These are phyloP conservation scores for Colletotrichum plurivorum DNA, from an alignment of 2,329 filamentous ascomycete genomes.

Conservation along the genomic window DNA sequence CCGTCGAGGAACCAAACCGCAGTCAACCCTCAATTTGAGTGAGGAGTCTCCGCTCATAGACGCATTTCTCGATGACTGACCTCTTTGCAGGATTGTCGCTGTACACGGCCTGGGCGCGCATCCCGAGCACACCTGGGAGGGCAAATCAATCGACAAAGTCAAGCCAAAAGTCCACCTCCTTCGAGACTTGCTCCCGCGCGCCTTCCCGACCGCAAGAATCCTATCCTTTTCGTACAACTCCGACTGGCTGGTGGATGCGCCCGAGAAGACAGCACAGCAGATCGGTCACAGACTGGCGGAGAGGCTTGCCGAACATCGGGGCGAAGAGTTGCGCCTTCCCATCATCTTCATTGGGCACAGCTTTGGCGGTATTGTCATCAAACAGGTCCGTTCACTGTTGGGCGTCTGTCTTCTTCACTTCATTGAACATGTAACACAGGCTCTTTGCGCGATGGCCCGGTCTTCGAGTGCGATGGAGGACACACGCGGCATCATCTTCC, in stretches of 20 bases:
- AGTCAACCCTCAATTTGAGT: too few species aligned
- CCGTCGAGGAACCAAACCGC: too few species aligned
- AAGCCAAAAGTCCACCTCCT: slow-evolving; percentile 13
- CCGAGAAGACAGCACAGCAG: slow-evolving; percentile 39
- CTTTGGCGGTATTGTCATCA: slow-evolving; percentile 21
- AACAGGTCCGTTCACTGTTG: not conserved
- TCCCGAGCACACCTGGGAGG: slow-evolving; percentile 41
- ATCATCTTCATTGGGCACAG: slow-evolving; percentile 40
- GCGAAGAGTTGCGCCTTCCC: slow-evolving; percentile 32
- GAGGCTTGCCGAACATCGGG: slow-evolving; percentile 14
- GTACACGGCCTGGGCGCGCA: slow-evolving; percentile 42
- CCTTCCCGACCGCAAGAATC: slow-evolving; percentile 42
- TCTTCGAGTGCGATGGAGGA: not conserved
- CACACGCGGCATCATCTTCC: slow-evolving; percentile 11
- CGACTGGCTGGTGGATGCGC: slow-evolving; percentile 43
- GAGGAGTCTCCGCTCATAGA: too few species aligned
- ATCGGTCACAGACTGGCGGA: slow-evolving; percentile 38
- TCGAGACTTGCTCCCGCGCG: not conserved
- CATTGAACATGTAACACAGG: not conserved
- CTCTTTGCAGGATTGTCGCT: slow-evolving; percentile 40
- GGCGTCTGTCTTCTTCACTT: not conserved
- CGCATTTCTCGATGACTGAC: too few species aligned
- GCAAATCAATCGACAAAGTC: not conserved
- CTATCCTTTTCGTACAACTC: slow-evolving; percentile 43
- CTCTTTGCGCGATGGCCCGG: not conserved